These are phyloP conservation scores for Volvox carteri DNA, from an alignment of 163 green algal genomes.

Conservation along the genomic window DNA sequence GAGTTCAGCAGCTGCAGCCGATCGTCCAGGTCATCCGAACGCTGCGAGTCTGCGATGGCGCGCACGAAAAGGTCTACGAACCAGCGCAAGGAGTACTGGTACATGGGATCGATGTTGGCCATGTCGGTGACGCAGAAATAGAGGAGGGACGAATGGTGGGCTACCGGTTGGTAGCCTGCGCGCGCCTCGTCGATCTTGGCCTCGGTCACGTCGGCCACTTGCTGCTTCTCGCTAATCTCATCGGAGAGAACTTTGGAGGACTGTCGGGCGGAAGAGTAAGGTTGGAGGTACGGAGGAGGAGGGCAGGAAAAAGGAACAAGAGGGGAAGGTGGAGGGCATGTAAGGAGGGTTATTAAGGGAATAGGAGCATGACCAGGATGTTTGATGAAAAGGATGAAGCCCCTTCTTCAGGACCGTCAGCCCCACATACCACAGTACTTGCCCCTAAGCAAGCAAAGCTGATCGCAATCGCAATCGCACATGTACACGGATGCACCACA, in stretches of 20 bases:
- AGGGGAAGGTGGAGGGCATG: neutral
- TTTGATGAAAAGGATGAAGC: no score
- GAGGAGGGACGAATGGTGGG: slow-evolving; percentile 82
- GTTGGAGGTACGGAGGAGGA: neutral
- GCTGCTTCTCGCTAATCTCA: slow-evolving; percentile 80
- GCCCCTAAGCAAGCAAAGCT: no score
- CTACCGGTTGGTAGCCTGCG: slow-evolving; percentile 82
- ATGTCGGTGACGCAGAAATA: slow-evolving; percentile 86
- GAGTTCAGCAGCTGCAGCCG: slow-evolving; percentile 77
- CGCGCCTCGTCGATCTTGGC: slow-evolving; percentile 86
- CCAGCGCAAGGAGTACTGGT: slow-evolving; percentile 82
- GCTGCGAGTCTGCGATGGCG: slow-evolving; percentile 69
- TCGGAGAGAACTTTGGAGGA: slow-evolving; percentile 74
- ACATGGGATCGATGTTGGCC: slow-evolving; percentile 78
- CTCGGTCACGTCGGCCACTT: slow-evolving; percentile 83
- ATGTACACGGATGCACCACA: no score
- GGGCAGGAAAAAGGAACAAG: neutral
- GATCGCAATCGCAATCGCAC: no score
- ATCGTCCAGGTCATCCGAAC: slow-evolving; percentile 69
- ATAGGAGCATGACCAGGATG: no score
- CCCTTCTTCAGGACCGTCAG: no score
- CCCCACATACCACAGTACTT: no score
- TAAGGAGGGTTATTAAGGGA: no score
- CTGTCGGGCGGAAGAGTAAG: slow-evolving; percentile 25
- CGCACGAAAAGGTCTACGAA: slow-evolving; percentile 83